Base-by-base conservation (phyloP, 805 yeast genomes). In the Debaryomyces tyrocola region DNA sequence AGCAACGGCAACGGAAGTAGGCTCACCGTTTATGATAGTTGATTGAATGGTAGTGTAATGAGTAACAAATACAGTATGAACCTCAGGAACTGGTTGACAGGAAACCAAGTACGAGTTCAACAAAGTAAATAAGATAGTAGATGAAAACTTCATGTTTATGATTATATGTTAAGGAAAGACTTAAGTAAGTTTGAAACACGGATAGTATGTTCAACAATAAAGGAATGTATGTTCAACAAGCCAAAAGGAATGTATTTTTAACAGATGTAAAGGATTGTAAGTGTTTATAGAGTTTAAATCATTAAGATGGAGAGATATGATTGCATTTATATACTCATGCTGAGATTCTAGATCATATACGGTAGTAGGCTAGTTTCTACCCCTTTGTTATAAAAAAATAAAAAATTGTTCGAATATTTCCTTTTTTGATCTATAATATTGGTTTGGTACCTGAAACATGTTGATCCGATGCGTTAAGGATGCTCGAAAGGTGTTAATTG, bases 41-140 rank as follows among this genome's bases (percentile, higher is more conserved):
- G 47, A 33, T 18, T 28, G 40, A 35, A 51, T 49, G 20, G 64
- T 58, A 40, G 61, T 57, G 39, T 49, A 55, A 24, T 54, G 42
- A 33, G 69, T 66, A 6, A 61, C 59, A 21, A 44, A 51, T 20
- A 61, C 64, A 17, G 59, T 53, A 9, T 59, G 54, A 31, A 62
- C 40, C 29, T 51, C 66, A 15, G 71, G 70, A 38, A 57, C 67
- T 12, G 69, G 65, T 28, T 52, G 52, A 37, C 62, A 62, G 35
- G 44, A 37, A 20, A 50, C 58, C 27, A 49, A 45, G 37, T 47
- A 34, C 21, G 55, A 43, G 28, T 44, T 41, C 24, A 57, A 44
- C 21, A 55, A 47, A 20, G 60, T 48, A 28, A 60, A 49, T 41
- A 54, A 43, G 40, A 57, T 36, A 28, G 57, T 43, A 41, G 51